Conservation (phyloP, 2,329 filamentous ascomycete species). For the Colletotrichum agaves region DNA sequence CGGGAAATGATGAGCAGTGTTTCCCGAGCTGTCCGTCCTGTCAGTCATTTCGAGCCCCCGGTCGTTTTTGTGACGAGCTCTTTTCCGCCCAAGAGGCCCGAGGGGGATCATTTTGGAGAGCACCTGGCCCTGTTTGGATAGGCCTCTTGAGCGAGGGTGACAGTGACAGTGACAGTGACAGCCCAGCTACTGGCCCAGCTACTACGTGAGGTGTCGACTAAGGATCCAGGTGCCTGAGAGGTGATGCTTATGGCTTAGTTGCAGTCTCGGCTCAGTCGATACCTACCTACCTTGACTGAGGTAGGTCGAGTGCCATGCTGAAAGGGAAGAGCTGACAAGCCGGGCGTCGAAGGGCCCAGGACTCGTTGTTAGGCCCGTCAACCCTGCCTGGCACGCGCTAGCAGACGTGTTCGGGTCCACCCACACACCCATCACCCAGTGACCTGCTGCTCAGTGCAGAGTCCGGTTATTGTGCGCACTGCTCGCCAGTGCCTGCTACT, state of each 20-base stretch:
- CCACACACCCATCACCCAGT: constrained; percentile 11
- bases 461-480: no score
- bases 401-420: constrained; percentile 35
- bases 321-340: neutral
- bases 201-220: constrained; percentile 3
- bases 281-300: no score
- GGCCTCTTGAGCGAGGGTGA: neutral
- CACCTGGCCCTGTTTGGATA: constrained; percentile 16
- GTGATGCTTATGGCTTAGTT: neutral
- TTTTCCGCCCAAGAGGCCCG: neutral
- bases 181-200: constrained; percentile 15
- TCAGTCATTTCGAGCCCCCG: constrained; percentile 7
- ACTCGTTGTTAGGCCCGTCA: constrained; percentile 9
- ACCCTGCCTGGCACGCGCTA: constrained; percentile 22
- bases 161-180: constrained; percentile 14
- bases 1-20: neutral
- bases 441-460: neutral
- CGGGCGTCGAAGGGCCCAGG: constrained; percentile 4
- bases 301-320: neutral
- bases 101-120: constrained; percentile 13
- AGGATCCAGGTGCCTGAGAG: constrained; percentile 17
- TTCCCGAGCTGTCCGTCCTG: constrained; percentile 17
- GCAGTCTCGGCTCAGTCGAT: no score
- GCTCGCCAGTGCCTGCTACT: no score
- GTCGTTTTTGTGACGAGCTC: constrained; percentile 21